phyloP scores from a whole-genome alignment of 208 protist species.

The Trypanosoma theileri region DNA sequence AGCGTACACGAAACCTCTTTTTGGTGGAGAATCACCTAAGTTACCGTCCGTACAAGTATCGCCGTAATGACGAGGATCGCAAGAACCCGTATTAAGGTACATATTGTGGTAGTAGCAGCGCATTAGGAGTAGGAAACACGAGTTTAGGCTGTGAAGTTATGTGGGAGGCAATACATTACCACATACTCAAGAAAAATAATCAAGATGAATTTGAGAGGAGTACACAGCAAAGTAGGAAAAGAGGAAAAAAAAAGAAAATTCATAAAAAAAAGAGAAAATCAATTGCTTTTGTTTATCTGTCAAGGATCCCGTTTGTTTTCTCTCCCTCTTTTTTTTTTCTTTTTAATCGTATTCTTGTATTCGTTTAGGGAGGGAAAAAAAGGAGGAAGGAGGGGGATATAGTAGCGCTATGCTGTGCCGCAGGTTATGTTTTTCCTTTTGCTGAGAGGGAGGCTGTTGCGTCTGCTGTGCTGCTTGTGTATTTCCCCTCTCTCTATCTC shows the following conservation, averaged over 20 bases:
- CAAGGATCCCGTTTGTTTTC: not conserved
- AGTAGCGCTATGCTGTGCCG: not conserved
- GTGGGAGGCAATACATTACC: not conserved
- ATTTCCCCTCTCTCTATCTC: no score
- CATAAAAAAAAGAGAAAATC: slow-evolving; percentile 7
- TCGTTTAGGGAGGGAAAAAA: not conserved
- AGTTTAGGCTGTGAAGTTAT: not conserved
- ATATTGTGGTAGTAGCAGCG: not conserved
- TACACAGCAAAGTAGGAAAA: not conserved
- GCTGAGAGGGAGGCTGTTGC: no score
- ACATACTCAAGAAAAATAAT: no score
- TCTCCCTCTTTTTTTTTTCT: slow-evolving; percentile 1
- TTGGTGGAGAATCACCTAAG: slow-evolving; percentile 91
- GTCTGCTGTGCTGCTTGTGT: no score
- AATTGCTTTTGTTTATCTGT: not conserved
- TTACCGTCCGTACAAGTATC: slow-evolving; percentile 88
- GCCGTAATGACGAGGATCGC: slow-evolving; percentile 90
- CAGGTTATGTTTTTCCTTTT: not conserved
- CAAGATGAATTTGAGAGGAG: no score
- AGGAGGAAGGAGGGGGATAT: not conserved
- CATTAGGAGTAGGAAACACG: not conserved
- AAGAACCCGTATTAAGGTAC: slow-evolving; percentile 82
- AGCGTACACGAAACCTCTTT: slow-evolving; percentile 88
- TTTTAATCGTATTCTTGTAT: not conserved
- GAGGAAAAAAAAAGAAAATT: not conserved